Conservation (phyloP, 176 grass and related monocot genomes). For the Musa itinerans region DNA sequence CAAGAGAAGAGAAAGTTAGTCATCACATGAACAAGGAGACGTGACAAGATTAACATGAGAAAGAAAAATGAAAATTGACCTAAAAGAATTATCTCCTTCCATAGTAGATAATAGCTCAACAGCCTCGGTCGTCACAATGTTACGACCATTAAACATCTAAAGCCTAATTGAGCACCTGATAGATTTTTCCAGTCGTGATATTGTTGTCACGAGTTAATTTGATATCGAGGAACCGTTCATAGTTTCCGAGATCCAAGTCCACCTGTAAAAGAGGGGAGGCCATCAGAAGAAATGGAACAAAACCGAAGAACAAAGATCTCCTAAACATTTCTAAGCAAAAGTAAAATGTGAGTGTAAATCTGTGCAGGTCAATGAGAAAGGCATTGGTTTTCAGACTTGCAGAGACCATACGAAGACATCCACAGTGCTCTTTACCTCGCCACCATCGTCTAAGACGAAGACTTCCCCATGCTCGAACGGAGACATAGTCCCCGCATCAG, state of each 20-base stretch:
- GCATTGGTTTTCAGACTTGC: neutral
- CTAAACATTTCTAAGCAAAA: neutral
- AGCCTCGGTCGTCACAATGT: too few relatives aligned
- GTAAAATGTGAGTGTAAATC: neutral
- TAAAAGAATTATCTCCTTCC: too few relatives aligned
- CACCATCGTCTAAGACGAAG: conserved; percentile 81
- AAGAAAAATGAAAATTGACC: too few relatives aligned
- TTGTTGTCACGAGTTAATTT: conserved; percentile 90
- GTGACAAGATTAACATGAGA: too few relatives aligned
- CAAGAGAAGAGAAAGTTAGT: too few relatives aligned
- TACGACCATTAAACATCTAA: too few relatives aligned
- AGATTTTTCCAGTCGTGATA: conserved; percentile 92
- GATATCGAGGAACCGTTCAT: conserved; percentile 88
- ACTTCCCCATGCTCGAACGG: conserved; percentile 90
- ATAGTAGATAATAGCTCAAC: neutral
- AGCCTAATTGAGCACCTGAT: conserved; percentile 38
- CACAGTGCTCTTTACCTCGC: conserved; percentile 47
- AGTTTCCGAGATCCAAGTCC: conserved; percentile 94
- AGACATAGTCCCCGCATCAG: conserved; percentile 96
- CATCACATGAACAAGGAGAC: neutral
- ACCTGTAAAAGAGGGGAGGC: conserved; percentile 42
- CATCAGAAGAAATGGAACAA: conserved; percentile 17
- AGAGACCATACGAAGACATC: neutral
- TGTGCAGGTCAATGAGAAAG: neutral
- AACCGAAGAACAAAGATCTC: neutral